phyloP scores from a whole-genome alignment of 805 yeast species.

The Pichia eremophila region DNA sequence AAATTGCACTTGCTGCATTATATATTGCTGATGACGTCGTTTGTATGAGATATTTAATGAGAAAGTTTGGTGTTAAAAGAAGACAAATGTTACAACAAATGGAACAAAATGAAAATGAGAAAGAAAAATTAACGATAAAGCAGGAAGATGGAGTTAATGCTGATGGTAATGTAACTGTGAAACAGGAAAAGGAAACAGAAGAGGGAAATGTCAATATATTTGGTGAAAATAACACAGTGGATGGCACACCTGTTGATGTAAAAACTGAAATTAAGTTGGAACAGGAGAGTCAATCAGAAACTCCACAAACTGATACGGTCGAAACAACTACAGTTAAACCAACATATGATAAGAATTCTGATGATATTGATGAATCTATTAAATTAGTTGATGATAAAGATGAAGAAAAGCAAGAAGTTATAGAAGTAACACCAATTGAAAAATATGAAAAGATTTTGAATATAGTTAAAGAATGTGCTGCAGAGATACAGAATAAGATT shows the following conservation, averaged over 20 bases:
- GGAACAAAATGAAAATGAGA: slow-evolving; percentile 3
- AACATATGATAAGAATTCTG: slow-evolving; percentile 7
- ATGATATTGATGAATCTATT: not conserved
- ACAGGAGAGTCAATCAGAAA: not conserved
- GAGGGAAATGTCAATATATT: not conserved
- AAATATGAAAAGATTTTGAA: slow-evolving; percentile 37
- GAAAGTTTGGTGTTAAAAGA: slow-evolving; percentile 40
- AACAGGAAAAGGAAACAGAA: not conserved
- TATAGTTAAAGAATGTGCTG: slow-evolving; percentile 41
- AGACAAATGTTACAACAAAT: slow-evolving; percentile 15
- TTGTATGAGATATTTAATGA: slow-evolving; percentile 55
- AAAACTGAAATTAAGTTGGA: not conserved
- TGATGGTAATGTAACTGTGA: slow-evolving; percentile 7
- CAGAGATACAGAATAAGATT: slow-evolving; percentile 30
- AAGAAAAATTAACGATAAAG: not conserved
- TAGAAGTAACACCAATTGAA: slow-evolving; percentile 13
- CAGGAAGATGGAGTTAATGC: not conserved
- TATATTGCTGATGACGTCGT: slow-evolving; percentile 55
- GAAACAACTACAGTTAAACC: not conserved
- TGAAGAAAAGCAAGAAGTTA: not conserved
- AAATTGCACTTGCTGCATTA: slow-evolving; percentile 83
- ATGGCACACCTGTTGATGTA: not conserved
- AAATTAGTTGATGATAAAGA: slow-evolving; percentile 1
- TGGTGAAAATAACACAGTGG: no score
- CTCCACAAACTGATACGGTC: not conserved